Percentiles rank a stretch among this genome's conserved stretches.
phyloP scores from a whole-genome alignment of 1,284 basidiomycete genomes.

The Paramarasmius palmivorus region DNA sequence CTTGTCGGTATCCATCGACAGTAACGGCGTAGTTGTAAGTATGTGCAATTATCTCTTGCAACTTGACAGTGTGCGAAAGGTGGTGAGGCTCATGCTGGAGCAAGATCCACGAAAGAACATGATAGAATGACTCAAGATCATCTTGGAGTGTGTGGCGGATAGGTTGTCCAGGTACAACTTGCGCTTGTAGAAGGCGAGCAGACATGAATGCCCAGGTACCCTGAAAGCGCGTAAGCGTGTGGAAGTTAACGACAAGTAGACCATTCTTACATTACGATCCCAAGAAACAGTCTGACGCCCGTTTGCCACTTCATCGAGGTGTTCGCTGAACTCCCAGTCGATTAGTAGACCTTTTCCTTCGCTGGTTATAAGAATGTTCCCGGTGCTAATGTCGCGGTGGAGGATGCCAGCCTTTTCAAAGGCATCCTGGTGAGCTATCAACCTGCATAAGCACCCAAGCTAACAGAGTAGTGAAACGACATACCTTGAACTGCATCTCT shows the following conservation, averaged over 20 bases:
- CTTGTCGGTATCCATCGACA: too few relatives aligned
- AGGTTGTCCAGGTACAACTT: not conserved
- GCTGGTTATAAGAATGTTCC: constrained; percentile 4
- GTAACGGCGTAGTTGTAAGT: too few relatives aligned
- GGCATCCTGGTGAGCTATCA: constrained; percentile 6
- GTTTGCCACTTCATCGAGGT: not conserved
- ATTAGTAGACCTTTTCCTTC: constrained; percentile 1
- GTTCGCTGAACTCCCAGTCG: constrained; percentile 11
- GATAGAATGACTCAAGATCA: constrained; percentile 8
- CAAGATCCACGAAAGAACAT: not conserved
- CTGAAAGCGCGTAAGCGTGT: not conserved
- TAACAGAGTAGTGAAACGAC: not conserved
- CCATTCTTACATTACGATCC: constrained; percentile 3
- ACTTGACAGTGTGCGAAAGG: too few relatives aligned
- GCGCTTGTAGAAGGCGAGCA: not conserved
- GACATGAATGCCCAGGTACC: constrained; percentile 10
- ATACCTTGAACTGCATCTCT: constrained; percentile 7
- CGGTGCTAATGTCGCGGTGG: constrained; percentile 7
- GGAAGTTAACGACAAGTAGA: not conserved
- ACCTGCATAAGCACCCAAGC: not conserved
- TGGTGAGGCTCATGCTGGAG: too few relatives aligned
- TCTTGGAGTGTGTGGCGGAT: constrained; percentile 1
- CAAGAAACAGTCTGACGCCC: not conserved
- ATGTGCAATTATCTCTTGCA: too few relatives aligned
- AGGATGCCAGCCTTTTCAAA: not conserved